Conservation (phyloP, 2,329 filamentous ascomycete species). For the Colletotrichum ledebouriae region DNA sequence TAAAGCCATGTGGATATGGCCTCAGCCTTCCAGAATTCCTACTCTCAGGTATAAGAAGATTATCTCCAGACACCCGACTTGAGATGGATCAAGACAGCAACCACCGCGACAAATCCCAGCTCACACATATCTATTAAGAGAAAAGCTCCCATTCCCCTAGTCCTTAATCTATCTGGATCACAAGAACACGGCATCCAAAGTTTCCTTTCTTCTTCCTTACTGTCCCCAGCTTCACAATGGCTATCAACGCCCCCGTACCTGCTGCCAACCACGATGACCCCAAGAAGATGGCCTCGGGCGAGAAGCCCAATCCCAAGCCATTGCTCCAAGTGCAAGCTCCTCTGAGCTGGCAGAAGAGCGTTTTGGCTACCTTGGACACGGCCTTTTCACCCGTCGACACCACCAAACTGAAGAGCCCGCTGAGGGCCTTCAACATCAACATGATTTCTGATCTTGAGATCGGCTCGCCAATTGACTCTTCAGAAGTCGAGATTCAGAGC, state of each 20-base stretch:
- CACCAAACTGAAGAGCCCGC: constrained; percentile 24
- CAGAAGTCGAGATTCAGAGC: constrained; percentile 24
- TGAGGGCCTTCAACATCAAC: constrained; percentile 32
- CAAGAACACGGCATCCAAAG: too few species aligned
- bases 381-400: constrained; percentile 33
- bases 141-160: not conserved
- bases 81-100: not conserved
- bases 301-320: constrained; percentile 21
- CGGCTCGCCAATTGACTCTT: constrained; percentile 37
- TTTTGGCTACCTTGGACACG: constrained; percentile 28
- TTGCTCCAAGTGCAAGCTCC: constrained; percentile 32
- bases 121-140: not conserved
- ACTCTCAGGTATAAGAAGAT: constrained; percentile 35
- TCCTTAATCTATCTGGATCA: not conserved
- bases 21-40: not conserved
- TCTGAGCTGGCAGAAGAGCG: constrained; percentile 3
- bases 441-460: constrained; percentile 35
- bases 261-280: constrained; percentile 1
- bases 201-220: not conserved
- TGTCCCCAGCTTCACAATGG: constrained; percentile 25
- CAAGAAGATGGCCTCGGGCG: constrained; percentile 1
- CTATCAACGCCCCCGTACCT: constrained; percentile 7
- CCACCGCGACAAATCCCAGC: not conserved
- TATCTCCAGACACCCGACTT: not conserved
- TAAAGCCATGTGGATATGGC: not conserved